phyloP scores from a whole-genome alignment of 2,329 filamentous ascomycete genomes.

The Ophiostoma quercus region DNA sequence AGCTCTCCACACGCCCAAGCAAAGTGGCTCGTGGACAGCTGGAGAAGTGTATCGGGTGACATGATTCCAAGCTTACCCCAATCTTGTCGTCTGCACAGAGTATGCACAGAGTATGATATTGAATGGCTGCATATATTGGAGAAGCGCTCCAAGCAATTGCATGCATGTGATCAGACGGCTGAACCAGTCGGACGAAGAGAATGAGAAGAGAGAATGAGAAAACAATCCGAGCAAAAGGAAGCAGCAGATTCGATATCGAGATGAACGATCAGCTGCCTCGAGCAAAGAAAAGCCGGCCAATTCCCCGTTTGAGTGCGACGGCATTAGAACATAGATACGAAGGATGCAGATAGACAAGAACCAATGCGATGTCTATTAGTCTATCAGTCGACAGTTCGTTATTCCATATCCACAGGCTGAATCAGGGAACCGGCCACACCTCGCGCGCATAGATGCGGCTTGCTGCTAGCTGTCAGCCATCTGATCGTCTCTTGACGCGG shows the following conservation, averaged over 20 bases:
- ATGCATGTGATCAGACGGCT: background rate
- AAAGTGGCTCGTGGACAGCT: background rate
- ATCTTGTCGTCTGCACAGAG: background rate
- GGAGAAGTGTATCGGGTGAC: background rate
- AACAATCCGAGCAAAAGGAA: background rate
- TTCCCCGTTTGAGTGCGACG: background rate
- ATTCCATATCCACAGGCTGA: background rate
- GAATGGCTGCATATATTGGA: background rate
- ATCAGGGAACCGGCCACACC: slow-evolving; percentile 3
- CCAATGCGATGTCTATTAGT: background rate
- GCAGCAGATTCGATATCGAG: background rate
- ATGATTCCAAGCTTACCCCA: slow-evolving; percentile 8
- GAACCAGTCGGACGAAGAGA: background rate
- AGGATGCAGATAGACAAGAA: background rate
- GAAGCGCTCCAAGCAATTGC: background rate
- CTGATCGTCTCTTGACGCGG: background rate
- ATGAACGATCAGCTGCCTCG: background rate
- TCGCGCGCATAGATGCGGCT: background rate
- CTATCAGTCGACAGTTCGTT: background rate
- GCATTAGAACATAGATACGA: background rate
- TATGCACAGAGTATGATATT: background rate
- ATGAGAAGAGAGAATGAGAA: no score
- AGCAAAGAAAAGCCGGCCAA: background rate
- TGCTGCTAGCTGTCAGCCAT: background rate
- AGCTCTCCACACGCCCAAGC: slow-evolving; percentile 1